phyloP scores from a whole-genome alignment of 2,329 filamentous ascomycete genomes.

The Xylariaceae sp. region DNA sequence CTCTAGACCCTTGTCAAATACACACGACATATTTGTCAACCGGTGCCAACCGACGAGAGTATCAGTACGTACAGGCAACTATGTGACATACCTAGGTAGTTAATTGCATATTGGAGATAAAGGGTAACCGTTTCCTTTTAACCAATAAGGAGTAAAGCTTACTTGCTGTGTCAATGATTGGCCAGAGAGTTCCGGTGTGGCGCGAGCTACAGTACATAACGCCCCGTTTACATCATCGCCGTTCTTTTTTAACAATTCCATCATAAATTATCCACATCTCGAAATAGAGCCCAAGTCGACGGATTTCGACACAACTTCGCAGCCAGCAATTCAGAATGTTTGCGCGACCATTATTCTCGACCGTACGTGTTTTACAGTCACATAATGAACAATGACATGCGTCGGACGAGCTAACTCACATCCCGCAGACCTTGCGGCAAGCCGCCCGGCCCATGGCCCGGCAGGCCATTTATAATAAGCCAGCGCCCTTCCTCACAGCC shows the following conservation, averaged over 20 bases:
- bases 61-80: no score
- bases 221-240: constrained; percentile 23
- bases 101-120: no score
- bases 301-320: not conserved
- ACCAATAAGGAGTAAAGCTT: not conserved
- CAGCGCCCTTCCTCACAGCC: constrained; percentile 35
- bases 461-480: constrained; percentile 22
- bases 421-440: constrained; percentile 47
- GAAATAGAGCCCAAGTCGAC: not conserved
- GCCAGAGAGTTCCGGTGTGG: constrained; percentile 6
- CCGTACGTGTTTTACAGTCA: constrained; percentile 21
- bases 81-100: no score
- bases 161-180: constrained; percentile 4
- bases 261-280: not conserved
- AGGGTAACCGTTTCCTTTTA: no score
- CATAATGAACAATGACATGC: not conserved
- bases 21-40: no score
- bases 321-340: constrained; percentile 27
- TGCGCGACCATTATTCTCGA: constrained; percentile 28
- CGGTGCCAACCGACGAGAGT: no score
- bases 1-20: no score
- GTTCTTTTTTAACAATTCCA: not conserved
- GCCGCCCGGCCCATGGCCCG: constrained; percentile 42
- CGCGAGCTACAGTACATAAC: constrained; percentile 20
- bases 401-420: constrained; percentile 2